A percentile compares a stretch with the other conserved stretches of the same genome.
These are phyloP conservation scores for Stagonosporopsis cucurbitacearum DNA, from an alignment of 2,329 filamentous ascomycete species.

Conservation along the genomic window DNA sequence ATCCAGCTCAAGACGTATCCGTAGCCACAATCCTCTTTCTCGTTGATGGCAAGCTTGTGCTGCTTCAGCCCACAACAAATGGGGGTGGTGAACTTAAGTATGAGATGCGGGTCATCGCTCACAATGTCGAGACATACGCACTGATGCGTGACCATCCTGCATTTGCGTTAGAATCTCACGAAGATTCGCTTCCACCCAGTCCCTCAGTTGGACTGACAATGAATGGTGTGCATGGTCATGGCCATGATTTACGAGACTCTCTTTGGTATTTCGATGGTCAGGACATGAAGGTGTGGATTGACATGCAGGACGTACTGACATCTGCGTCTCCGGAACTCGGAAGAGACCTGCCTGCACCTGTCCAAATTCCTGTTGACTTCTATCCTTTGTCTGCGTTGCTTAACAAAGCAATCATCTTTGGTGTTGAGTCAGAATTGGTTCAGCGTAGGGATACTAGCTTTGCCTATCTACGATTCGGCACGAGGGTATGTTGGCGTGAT, in stretches of 20 bases:
- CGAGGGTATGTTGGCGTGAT: conserved; percentile 68
- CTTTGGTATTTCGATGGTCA: conserved; percentile 93
- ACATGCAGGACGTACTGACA: conserved; percentile 81
- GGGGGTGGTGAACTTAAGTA: conserved; percentile 89
- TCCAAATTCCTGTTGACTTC: conserved; percentile 88
- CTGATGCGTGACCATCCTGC: conserved; percentile 85
- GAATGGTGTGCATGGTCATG: conserved; percentile 52
- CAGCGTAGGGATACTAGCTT: conserved; percentile 91
- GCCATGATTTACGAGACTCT: conserved; percentile 75
- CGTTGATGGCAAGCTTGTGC: conserved; percentile 95
- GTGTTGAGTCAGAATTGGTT: conserved; percentile 90
- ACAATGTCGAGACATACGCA: conserved; percentile 94
- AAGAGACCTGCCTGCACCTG: conserved; percentile 74
- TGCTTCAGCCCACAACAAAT: conserved; percentile 85
- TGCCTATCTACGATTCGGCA: conserved; percentile 85
- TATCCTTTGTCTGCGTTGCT: conserved; percentile 88
- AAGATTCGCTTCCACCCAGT: conserved; percentile 58
- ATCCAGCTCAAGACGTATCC: conserved; percentile 93
- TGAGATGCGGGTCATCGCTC: conserved; percentile 95
- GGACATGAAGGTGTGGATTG: conserved; percentile 85
- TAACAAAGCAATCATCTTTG: conserved; percentile 88
- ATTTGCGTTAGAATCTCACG: conserved; percentile 52
- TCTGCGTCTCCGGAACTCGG: conserved; percentile 70
- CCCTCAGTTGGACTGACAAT: conserved; percentile 56
- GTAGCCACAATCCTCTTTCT: conserved; percentile 93